phyloP scores from a whole-genome alignment of 305 asterid genomes.

The Fraxinus latifolia region DNA sequence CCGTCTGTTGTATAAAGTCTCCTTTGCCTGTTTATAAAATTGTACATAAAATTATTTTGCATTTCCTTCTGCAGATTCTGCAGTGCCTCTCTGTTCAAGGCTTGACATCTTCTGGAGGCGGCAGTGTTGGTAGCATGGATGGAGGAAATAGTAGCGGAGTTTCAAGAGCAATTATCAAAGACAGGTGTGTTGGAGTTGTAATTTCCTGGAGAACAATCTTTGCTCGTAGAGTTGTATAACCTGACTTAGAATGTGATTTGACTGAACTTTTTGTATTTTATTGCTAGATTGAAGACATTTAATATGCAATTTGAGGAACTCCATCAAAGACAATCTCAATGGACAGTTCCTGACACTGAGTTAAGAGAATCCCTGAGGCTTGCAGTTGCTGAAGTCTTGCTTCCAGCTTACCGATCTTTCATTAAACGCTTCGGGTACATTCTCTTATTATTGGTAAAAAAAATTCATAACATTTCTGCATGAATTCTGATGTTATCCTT shows the following conservation, averaged over 20 bases:
- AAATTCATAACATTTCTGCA: not conserved
- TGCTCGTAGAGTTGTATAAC: not conserved
- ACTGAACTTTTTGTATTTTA: conserved; percentile 14
- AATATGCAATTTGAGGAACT: conserved; percentile 92
- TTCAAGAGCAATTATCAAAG: conserved; percentile 82
- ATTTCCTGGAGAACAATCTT: conserved; percentile 1
- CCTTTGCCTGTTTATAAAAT: not conserved
- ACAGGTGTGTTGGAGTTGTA: conserved; percentile 48
- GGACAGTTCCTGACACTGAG: conserved; percentile 98
- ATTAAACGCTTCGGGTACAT: conserved; percentile 78
- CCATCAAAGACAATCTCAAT: conserved; percentile 95
- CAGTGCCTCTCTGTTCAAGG: conserved; percentile 85
- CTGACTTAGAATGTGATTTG: conserved; percentile 6
- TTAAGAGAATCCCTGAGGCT: conserved; percentile 92
- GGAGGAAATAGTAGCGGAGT: conserved; percentile 86
- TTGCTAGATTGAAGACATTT: conserved; percentile 72
- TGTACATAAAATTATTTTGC: not conserved
- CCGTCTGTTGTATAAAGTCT: not conserved
- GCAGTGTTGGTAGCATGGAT: conserved; percentile 63
- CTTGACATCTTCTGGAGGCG: conserved; percentile 76
- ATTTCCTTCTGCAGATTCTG: conserved; percentile 53
- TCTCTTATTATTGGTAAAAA: not conserved
- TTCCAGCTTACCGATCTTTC: conserved; percentile 96
- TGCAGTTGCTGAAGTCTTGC: conserved; percentile 92
- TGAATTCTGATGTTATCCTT: not conserved